These are phyloP conservation scores for Mycena olivaceomarginata DNA, from an alignment of 768 basidiomycete genomes.

Conservation along the genomic window DNA sequence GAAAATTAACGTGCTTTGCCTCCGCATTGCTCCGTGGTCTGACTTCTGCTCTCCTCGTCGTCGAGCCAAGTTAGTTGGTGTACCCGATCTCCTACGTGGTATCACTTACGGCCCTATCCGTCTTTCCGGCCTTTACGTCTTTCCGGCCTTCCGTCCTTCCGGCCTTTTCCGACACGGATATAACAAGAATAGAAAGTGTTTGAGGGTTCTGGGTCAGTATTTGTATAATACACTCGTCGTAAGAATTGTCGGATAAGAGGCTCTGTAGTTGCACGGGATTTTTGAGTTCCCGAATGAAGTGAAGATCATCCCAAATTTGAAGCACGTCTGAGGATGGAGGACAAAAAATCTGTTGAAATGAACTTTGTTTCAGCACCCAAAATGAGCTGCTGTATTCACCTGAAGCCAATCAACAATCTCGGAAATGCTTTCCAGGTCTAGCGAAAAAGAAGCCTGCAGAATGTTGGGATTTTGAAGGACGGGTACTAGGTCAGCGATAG, in stretches of 20 bases:
- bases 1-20: too few species aligned
- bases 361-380: not conserved
- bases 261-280: too few species aligned
- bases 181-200: not conserved
- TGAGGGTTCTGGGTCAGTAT: constrained; percentile 1
- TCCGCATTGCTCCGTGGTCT: too few species aligned
- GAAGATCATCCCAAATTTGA: constrained; percentile 12
- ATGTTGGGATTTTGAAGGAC: constrained; percentile 7
- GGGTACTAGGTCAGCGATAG: not conserved
- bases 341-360: not conserved
- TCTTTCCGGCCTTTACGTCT: too few species aligned
- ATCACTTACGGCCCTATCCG: too few species aligned
- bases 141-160: too few species aligned
- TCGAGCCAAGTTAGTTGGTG: too few species aligned
- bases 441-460: not conserved
- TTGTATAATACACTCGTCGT: not conserved
- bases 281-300: not conserved
- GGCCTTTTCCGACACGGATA: too few species aligned
- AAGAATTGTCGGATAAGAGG: not conserved
- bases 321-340: not conserved
- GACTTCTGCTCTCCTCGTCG: too few species aligned
- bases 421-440: too few species aligned
- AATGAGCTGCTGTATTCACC: not conserved
- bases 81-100: too few species aligned
- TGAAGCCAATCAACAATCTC: not conserved